These are phyloP conservation scores for Pseudonectria foliicola DNA, from an alignment of 2,329 filamentous ascomycete genomes.

Conservation along the genomic window DNA sequence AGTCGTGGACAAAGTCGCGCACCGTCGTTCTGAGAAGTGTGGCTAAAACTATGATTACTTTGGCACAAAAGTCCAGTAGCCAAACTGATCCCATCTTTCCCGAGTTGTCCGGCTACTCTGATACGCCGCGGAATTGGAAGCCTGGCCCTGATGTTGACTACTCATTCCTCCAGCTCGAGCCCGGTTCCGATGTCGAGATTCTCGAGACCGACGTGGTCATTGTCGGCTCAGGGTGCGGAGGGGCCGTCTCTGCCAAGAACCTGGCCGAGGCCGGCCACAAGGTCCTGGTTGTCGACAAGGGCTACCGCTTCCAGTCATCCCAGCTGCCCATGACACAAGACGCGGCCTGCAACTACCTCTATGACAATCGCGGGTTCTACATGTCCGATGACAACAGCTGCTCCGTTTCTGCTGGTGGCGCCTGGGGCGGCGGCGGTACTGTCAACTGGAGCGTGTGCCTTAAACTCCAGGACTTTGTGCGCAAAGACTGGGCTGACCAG, in stretches of 20 bases:
- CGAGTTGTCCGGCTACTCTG: slow-evolving; percentile 50
- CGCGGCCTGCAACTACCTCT: slow-evolving; percentile 56
- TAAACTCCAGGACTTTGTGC: slow-evolving; percentile 65
- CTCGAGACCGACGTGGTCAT: slow-evolving; percentile 78
- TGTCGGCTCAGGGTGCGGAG: slow-evolving; percentile 81
- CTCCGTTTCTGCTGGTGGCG: slow-evolving; percentile 58
- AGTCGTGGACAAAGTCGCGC: slow-evolving; percentile 53
- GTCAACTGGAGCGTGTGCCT: slow-evolving; percentile 73
- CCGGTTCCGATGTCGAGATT: slow-evolving; percentile 39
- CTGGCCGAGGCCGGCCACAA: slow-evolving; percentile 67
- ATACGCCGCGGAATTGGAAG: slow-evolving; percentile 44
- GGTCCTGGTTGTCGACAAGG: slow-evolving; percentile 78
- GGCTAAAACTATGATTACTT: slow-evolving; percentile 45
- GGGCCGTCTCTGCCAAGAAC: slow-evolving; percentile 73
- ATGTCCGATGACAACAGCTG: slow-evolving; percentile 51
- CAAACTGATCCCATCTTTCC: slow-evolving; percentile 49
- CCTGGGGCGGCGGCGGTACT: slow-evolving; percentile 81
- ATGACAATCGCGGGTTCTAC: slow-evolving; percentile 57
- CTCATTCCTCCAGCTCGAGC: slow-evolving; percentile 52
- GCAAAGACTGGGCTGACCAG: slow-evolving; percentile 69
- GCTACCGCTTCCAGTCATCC: slow-evolving; percentile 65
- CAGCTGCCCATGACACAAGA: slow-evolving; percentile 68
- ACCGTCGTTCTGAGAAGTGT: slow-evolving; percentile 48
- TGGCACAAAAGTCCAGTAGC: slow-evolving; percentile 49
- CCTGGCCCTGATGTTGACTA: slow-evolving; percentile 48